Evolutionary conservation across 768 basidiomycete genomes (phyloP).

Genomic region (Auricularia sp.): DNA sequence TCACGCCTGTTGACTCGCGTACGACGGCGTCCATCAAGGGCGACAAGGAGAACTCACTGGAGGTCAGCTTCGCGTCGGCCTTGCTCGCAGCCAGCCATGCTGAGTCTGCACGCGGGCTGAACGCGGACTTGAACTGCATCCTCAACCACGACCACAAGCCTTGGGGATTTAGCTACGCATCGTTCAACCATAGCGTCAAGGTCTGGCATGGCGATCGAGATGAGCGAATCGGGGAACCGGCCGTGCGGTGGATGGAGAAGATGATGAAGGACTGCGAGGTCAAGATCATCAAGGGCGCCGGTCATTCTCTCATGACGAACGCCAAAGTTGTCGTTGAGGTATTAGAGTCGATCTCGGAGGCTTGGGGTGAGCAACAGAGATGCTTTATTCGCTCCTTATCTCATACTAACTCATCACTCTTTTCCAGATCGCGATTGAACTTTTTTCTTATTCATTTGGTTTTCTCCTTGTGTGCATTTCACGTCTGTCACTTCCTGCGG

Average conservation of each 20-base stretch:
- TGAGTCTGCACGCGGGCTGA: slow-evolving; percentile 84
- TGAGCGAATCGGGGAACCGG: slow-evolving; percentile 86
- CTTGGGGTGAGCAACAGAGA: slow-evolving; percentile 15
- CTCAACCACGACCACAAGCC: slow-evolving; percentile 81
- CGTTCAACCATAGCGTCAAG: slow-evolving; percentile 64
- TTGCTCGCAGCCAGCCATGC: slow-evolving; percentile 91
- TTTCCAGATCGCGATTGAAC: not conserved
- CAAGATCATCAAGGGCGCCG: slow-evolving; percentile 76
- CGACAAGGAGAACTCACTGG: not conserved
- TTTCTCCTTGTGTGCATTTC: not conserved
- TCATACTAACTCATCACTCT: not conserved
- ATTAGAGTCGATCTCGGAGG: slow-evolving; percentile 56
- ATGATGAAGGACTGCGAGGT: slow-evolving; percentile 74
- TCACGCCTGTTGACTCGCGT: not conserved
- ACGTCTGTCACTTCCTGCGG: not conserved
- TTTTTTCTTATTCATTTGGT: not conserved
- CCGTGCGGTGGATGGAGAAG: slow-evolving; percentile 87
- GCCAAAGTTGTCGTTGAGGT: slow-evolving; percentile 80
- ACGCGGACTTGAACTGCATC: slow-evolving; percentile 85
- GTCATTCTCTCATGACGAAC: slow-evolving; percentile 90
- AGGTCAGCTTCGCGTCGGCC: slow-evolving; percentile 27
- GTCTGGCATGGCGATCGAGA: slow-evolving; percentile 94
- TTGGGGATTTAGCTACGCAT: slow-evolving; percentile 83
- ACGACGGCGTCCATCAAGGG: not conserved
- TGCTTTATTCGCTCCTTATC: not conserved